Conservation (phyloP, 2,329 filamentous ascomycete genomes). For the Calonectria hongkongensis region DNA sequence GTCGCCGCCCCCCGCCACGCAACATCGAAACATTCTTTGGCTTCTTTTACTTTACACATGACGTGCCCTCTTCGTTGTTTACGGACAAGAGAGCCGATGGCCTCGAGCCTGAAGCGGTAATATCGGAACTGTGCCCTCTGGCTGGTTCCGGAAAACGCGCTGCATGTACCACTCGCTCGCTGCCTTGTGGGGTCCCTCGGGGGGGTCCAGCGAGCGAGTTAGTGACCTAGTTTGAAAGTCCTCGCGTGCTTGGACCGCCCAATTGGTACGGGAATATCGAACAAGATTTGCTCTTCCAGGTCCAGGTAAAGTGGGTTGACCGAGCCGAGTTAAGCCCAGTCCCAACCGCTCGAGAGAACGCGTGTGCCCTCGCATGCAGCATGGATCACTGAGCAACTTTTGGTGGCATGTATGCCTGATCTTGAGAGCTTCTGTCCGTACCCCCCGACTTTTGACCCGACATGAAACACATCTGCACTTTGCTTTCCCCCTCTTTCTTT, state of each 20-base stretch:
- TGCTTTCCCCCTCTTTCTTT: constrained; percentile 10
- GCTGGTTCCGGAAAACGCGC: constrained; percentile 27
- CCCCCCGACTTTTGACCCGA: constrained; percentile 13
- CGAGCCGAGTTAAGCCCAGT: constrained; percentile 15
- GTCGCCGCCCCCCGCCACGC: constrained; percentile 7
- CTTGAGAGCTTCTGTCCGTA: constrained; percentile 13
- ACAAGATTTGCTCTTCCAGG: constrained; percentile 21
- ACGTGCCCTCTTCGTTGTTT: constrained; percentile 8
- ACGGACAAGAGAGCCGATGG: constrained; percentile 9
- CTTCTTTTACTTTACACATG: neutral
- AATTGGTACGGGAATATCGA: constrained; percentile 22
- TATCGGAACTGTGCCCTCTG: constrained; percentile 12
- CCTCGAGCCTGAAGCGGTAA: constrained; percentile 24
- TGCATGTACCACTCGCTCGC: constrained; percentile 4
- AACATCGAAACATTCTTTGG: constrained; percentile 5
- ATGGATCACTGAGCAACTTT: constrained; percentile 15
- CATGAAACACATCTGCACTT: constrained; percentile 34
- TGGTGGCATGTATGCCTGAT: neutral
- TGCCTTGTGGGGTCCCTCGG: constrained; percentile 17
- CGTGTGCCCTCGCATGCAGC: constrained; percentile 30
- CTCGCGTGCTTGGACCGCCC: constrained; percentile 26
- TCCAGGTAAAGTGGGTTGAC: constrained; percentile 13
- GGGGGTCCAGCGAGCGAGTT: constrained; percentile 5
- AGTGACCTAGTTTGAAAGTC: constrained; percentile 14
- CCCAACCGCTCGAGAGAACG: constrained; percentile 25